Percentiles rank a stretch among this genome's conserved stretches.
These are phyloP conservation scores for Otatea glauca DNA, from an alignment of 176 grass and related monocot species.

Conservation along the genomic window DNA sequence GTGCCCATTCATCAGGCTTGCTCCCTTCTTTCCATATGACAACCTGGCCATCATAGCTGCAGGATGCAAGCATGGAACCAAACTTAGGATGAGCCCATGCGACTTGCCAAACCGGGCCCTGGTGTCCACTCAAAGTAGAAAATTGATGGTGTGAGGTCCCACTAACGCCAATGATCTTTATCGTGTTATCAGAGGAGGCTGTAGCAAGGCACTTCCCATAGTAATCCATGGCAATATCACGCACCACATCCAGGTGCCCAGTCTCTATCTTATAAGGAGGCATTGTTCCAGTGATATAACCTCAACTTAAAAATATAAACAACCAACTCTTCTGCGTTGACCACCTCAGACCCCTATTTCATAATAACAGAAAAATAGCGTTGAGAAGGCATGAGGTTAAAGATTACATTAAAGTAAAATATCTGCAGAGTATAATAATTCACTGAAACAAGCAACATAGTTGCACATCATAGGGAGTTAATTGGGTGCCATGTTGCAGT, in stretches of 20 bases:
- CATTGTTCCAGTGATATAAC: conserved; percentile 45
- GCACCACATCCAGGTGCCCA: conserved; percentile 71
- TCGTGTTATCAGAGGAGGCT: conserved; percentile 65
- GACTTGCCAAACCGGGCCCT: conserved; percentile 80
- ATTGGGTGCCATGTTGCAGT: neutral
- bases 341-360: conserved; percentile 9
- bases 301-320: conserved; percentile 22
- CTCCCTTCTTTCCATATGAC: conserved; percentile 84
- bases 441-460: neutral
- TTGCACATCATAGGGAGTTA: conserved; percentile 12
- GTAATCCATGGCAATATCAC: conserved; percentile 79
- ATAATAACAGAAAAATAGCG: neutral
- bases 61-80: conserved; percentile 76
- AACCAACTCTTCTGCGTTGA: neutral
- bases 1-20: conserved; percentile 77
- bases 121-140: conserved; percentile 73
- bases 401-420: conserved; percentile 14
- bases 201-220: conserved; percentile 81
- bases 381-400: conserved; percentile 1
- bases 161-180: conserved; percentile 79
- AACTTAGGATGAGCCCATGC: conserved; percentile 81
- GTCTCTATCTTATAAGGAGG: conserved; percentile 75
- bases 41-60: conserved; percentile 69
- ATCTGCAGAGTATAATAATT: neutral
- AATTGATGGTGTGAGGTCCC: conserved; percentile 68